These are phyloP conservation scores for Candida silvicultrix DNA, from an alignment of 805 yeast species.

Conservation along the genomic window DNA sequence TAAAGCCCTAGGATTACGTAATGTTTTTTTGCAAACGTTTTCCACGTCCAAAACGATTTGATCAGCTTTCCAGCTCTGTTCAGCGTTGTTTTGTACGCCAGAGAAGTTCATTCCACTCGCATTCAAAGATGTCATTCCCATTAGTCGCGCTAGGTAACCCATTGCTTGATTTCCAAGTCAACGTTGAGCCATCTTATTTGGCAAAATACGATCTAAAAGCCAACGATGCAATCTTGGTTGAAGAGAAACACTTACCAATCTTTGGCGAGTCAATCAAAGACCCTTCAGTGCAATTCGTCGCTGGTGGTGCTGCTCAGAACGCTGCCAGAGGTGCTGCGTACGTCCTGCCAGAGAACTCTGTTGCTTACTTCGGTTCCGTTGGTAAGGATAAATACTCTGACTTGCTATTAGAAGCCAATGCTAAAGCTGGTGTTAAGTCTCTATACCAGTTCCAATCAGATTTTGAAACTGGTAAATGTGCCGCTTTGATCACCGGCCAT, in stretches of 20 bases:
- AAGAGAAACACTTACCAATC: slow-evolving; percentile 79
- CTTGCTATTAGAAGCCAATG: slow-evolving; percentile 75
- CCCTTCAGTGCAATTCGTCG: slow-evolving; percentile 63
- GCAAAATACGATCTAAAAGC: slow-evolving; percentile 79
- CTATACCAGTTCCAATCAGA: slow-evolving; percentile 75
- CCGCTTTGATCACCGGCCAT: slow-evolving; percentile 83
- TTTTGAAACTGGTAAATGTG: slow-evolving; percentile 94
- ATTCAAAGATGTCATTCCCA: slow-evolving; percentile 45
- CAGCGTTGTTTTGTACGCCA: too few relatives aligned
- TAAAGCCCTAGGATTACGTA: not conserved
- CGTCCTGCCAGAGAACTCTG: slow-evolving; percentile 72
- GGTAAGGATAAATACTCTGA: slow-evolving; percentile 89
- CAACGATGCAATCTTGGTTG: slow-evolving; percentile 87
- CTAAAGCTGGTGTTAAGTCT: slow-evolving; percentile 81
- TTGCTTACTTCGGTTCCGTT: slow-evolving; percentile 92
- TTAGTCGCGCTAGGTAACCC: slow-evolving; percentile 92
- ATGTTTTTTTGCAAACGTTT: not conserved
- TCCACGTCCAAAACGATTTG: too few relatives aligned
- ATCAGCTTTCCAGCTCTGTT: not conserved
- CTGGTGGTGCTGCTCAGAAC: slow-evolving; percentile 99
- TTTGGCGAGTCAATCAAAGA: slow-evolving; percentile 67
- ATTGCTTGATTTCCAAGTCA: slow-evolving; percentile 78
- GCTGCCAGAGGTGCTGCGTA: slow-evolving; percentile 98
- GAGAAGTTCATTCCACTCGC: too few relatives aligned
- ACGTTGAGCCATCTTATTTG: slow-evolving; percentile 61